phyloP scores from a whole-genome alignment of 2,329 filamentous ascomycete genomes.

The Calonectria leucothoes region DNA sequence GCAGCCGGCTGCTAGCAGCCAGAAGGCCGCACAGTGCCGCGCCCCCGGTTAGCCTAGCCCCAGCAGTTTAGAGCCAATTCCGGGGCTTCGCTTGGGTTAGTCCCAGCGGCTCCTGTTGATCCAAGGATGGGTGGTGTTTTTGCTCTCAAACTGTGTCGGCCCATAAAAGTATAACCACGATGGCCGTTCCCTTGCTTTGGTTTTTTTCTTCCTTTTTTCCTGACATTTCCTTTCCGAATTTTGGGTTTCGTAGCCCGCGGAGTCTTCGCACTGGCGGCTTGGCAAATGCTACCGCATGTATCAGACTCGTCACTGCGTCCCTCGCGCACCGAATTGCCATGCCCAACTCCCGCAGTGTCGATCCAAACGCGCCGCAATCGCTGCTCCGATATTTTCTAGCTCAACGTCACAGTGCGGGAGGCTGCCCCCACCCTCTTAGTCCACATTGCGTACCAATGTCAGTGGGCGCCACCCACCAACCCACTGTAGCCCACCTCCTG shows the following conservation, averaged over 20 bases:
- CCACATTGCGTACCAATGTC: conserved; percentile 3
- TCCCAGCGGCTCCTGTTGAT: conserved; percentile 14
- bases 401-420: conserved; percentile 15
- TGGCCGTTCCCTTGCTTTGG: background rate
- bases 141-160: background rate
- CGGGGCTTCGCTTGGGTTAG: background rate
- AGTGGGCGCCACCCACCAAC: conserved; percentile 6
- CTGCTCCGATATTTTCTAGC: conserved; percentile 13
- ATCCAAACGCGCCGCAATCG: conserved; percentile 21
- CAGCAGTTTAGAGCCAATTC: conserved; percentile 4
- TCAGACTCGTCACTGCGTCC: background rate
- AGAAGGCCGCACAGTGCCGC: conserved; percentile 30
- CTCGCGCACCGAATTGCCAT: conserved; percentile 21
- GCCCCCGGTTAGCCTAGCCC: background rate
- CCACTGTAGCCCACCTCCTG: conserved; percentile 12
- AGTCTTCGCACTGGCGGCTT: background rate
- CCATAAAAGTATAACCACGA: background rate
- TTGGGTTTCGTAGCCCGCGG: background rate
- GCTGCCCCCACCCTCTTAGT: conserved; percentile 8
- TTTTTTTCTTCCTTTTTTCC: no score
- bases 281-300: background rate
- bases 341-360: background rate
- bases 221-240: background rate
- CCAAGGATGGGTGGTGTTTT: background rate
- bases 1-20: conserved; percentile 10